Evolutionary conservation across 1,284 basidiomycete genomes (phyloP), one percentile per base, ranked within the genome.

Genomic region (Singerocomus inundabilis): DNA sequence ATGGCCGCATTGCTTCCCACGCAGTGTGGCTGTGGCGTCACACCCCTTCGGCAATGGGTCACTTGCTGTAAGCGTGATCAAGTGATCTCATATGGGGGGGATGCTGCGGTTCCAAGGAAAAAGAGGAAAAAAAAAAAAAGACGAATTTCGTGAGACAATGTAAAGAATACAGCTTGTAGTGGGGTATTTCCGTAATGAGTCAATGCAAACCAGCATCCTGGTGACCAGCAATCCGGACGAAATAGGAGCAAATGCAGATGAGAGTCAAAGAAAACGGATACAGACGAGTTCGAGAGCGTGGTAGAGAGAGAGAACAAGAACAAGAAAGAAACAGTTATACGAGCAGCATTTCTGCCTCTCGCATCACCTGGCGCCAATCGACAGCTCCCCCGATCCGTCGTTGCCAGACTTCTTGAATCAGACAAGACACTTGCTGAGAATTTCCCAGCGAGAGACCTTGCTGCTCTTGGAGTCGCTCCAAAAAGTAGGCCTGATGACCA

Each of bases 401-500:
- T 1, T 48, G 44, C 88, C 88, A 91, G 35, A 91, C 79, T 35
- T 70, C 58, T 54, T 76, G 67, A 68, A 92, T 78, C 57, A 91
- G 70, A 12, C 59, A 51, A 42, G 69, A 67, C 29, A 88, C 82
- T 51, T 79, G 74, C 26, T 68, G 60, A 49, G 83, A 82, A 60
- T 91, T 91, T 26, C 85, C 86, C 37, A 79, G 74, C 25, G 72
- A 69, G 42, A 79, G 77, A 7, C 65, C 66, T 38, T 75, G 73
- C 56, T 83, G 80, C 54, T 71, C 71, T 51, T 71, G 60, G 42
- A 91, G 72, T 44, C 80, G 70, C 13, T 61, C 59, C 31, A 72
- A 55, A 29, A 90, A 71, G 56, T 75, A 73, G 1, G 54, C 39
- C 46, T 78, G 75, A 55, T 82, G 73, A 3, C 51, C 8, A 34